Evolutionary conservation across 345 rosid species (phyloP), one percentile per base, ranked within the genome.

Genomic region (Turritis glabra): DNA sequence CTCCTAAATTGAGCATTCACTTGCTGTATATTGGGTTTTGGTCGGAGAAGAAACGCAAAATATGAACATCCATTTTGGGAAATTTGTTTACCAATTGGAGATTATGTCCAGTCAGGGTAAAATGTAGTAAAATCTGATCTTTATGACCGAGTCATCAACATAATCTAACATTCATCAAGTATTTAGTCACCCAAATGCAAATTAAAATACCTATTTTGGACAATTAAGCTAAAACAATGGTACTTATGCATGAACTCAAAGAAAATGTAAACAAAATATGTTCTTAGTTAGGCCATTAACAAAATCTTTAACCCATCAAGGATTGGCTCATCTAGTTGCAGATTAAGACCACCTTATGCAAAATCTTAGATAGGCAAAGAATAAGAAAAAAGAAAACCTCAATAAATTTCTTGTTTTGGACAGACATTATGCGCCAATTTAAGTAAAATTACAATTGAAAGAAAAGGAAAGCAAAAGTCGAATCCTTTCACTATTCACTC

Each of bases 221-320:
- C 1, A 66, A 37, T 21, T 33, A 50, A 30, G 21, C 55, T 47
- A 47, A 2, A 30, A 57, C 14, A 17, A 1, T 22, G 19, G 50
- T 60, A 11, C 7, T 25, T 23, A 10, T 17, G 69, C 27, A 10
- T 12, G 12, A 46, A 27, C 46, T 27, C 37, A 43, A 14, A 25
- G 52, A 61, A 23, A 40, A 1, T 40, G 7, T 23, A 21, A 21
- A 27, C n/a, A 29, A 64, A 26, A 3, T 23, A 5, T 10, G 9
- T 33, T 67, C 71, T 51, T 15, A 67, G 48, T 32, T 55, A 47
- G 50, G 56, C 40, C 58, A 70, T 38, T 23, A 58, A 52, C 52
- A 73, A 60, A 40, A 69, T 35, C 47, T 44, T 60, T 53, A n/a
- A 52, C 41, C 74, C 82, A 60, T 73, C 10, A 70, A 48, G 55